Evolutionary conservation across 2,329 filamentous ascomycete species (phyloP).

Genomic region (Fusarium oxysporum): DNA sequence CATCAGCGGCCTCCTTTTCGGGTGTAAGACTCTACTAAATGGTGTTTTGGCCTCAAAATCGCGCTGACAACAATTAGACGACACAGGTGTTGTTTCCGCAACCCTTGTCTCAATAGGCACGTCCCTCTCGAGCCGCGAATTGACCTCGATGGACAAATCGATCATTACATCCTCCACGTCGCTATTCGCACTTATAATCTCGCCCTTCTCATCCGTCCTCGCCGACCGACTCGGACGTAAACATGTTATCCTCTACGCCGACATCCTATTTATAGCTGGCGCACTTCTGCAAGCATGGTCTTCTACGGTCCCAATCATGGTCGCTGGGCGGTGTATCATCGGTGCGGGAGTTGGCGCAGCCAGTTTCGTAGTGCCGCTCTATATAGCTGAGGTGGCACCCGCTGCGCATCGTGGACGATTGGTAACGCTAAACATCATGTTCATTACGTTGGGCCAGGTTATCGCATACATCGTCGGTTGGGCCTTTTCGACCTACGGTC

Average conservation of each 20-base stretch:
- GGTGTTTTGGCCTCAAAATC: too few relatives aligned
- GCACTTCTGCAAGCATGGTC: slow-evolving; percentile 73
- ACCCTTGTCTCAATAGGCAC: slow-evolving; percentile 73
- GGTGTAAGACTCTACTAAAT: slow-evolving; percentile 61
- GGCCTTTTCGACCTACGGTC: slow-evolving; percentile 70
- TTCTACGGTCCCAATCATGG: slow-evolving; percentile 71
- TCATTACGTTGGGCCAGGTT: slow-evolving; percentile 89
- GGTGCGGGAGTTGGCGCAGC: slow-evolving; percentile 80
- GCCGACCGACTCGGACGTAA: slow-evolving; percentile 72
- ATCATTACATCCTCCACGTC: slow-evolving; percentile 77
- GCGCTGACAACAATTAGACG: slow-evolving; percentile 57
- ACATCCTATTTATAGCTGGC: slow-evolving; percentile 75
- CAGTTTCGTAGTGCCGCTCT: slow-evolving; percentile 86
- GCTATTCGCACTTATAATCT: slow-evolving; percentile 72
- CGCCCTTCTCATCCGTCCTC: slow-evolving; percentile 72
- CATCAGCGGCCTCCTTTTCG: slow-evolving; percentile 75
- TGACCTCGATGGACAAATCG: slow-evolving; percentile 75
- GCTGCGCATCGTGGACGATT: slow-evolving; percentile 80
- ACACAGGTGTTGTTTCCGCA: slow-evolving; percentile 76
- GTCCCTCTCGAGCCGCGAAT: slow-evolving; percentile 66
- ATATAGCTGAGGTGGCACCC: slow-evolving; percentile 88
- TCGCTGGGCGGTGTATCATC: slow-evolving; percentile 74
- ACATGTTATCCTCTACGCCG: slow-evolving; percentile 71
- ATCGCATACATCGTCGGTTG: slow-evolving; percentile 89
- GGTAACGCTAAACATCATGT: slow-evolving; percentile 83